Conservation (phyloP, 2,329 filamentous ascomycete species). For the Raffaelea arxii region DNA sequence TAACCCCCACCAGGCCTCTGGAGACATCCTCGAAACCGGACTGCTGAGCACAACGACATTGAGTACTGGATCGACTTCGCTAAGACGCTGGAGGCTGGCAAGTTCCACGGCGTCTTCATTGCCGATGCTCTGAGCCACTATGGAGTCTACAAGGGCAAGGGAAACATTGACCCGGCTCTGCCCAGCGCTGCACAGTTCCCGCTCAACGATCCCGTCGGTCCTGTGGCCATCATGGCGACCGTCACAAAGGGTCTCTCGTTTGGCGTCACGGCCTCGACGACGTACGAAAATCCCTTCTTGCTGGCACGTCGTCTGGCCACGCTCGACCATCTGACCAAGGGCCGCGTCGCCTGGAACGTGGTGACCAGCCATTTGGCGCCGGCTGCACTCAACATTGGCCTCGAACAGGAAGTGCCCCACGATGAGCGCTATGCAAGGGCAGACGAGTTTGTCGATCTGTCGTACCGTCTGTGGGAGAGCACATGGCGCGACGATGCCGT, state of each 20-base stretch:
- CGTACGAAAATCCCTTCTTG: slow-evolving; percentile 9
- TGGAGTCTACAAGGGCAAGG: slow-evolving; percentile 1
- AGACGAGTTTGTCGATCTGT: slow-evolving; percentile 14
- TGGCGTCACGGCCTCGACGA: slow-evolving; percentile 10
- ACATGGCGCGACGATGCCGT: slow-evolving; percentile 8
- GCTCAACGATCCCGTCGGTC: neutral
- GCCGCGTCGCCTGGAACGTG: slow-evolving; percentile 15
- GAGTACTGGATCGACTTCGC: slow-evolving; percentile 4
- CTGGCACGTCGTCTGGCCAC: slow-evolving; percentile 10
- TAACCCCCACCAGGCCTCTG: neutral
- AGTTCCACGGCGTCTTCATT: slow-evolving; percentile 2
- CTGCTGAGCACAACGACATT: slow-evolving; percentile 2
- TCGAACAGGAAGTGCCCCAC: slow-evolving; percentile 9
- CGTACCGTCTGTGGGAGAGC: slow-evolving; percentile 12
- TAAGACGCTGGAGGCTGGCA: slow-evolving; percentile 1
- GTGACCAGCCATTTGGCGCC: slow-evolving; percentile 12
- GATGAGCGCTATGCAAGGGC: slow-evolving; percentile 15
- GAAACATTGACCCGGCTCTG: slow-evolving; percentile 2
- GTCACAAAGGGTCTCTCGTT: slow-evolving; percentile 11
- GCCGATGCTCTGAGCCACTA: slow-evolving; percentile 1
- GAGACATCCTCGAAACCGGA: slow-evolving; percentile 3
- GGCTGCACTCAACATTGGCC: slow-evolving; percentile 10
- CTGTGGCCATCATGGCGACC: slow-evolving; percentile 11
- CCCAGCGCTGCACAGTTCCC: slow-evolving; percentile 1
- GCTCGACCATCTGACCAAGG: slow-evolving; percentile 11